Conservation (phyloP, 73 alveolate genomes). For the Halteria grandinella region DNA sequence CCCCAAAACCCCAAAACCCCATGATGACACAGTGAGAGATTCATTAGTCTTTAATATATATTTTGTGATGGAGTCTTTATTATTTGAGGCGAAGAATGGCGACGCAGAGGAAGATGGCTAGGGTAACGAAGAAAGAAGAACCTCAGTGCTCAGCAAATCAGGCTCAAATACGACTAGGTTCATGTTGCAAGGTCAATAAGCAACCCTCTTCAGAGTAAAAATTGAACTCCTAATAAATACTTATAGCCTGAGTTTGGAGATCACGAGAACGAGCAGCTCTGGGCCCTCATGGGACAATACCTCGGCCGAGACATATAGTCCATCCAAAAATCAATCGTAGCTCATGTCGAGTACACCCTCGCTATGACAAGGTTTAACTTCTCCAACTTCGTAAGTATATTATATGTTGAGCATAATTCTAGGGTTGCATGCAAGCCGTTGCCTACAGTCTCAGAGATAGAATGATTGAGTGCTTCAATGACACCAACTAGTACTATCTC, state of each 20-base stretch:
- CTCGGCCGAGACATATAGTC: conserved; percentile 26
- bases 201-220: too few species aligned
- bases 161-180: too few species aligned
- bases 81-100: too few species aligned
- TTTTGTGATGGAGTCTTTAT: too few species aligned
- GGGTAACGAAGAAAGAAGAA: too few species aligned
- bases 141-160: too few species aligned
- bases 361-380: conserved; percentile 70
- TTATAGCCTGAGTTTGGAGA: background rate
- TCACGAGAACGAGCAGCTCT: conserved; percentile 36
- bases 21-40: too few species aligned
- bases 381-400: conserved; percentile 49
- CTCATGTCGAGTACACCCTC: conserved; percentile 69
- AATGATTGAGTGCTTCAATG: conserved; percentile 58
- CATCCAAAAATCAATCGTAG: conserved; percentile 60
- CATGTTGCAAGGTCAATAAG: too few species aligned
- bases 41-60: too few species aligned
- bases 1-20: too few species aligned
- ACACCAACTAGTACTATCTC: conserved; percentile 33
- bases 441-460: conserved; percentile 55
- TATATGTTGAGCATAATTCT: background rate
- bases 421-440: conserved; percentile 59
- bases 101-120: too few species aligned
- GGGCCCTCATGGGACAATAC: conserved; percentile 66
- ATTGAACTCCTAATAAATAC: too few species aligned